These are phyloP conservation scores for Lolium multiflorum DNA, from an alignment of 176 grass and related monocot species.

Conservation along the genomic window DNA sequence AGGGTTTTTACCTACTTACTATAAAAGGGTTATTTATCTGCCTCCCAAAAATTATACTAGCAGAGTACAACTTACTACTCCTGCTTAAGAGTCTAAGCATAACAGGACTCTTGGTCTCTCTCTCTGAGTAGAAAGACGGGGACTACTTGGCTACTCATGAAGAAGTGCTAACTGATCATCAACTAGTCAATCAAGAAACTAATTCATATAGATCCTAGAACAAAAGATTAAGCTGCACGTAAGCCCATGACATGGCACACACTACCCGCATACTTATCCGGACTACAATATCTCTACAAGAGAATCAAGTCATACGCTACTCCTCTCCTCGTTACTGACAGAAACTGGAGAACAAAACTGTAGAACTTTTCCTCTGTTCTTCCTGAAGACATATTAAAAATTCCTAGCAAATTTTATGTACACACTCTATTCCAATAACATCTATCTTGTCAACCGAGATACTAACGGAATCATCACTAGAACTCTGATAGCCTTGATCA, in stretches of 20 bases:
- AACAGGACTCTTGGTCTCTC: not conserved
- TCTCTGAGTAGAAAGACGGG: not conserved
- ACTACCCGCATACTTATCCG: not conserved
- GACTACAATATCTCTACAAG: not conserved
- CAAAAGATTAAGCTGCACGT: slow-evolving; percentile 9
- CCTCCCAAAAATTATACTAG: not conserved
- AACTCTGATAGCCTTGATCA: not conserved
- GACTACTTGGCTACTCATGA: not conserved
- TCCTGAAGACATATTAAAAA: not conserved
- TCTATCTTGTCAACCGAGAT: not conserved
- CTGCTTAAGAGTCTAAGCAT: not conserved
- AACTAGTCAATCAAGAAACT: not conserved
- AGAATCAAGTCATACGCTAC: not conserved
- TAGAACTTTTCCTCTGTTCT: not conserved
- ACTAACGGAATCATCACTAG: not conserved
- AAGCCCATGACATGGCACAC: not conserved
- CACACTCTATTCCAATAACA: not conserved
- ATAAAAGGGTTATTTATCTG: not conserved
- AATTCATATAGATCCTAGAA: not conserved
- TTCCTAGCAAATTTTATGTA: not conserved
- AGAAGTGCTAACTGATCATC: not conserved
- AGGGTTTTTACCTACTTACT: not conserved
- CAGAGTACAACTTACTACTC: not conserved
- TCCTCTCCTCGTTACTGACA: too few relatives aligned
- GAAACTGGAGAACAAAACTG: not conserved